Evolutionary conservation across 768 basidiomycete genomes (phyloP), one percentile per base, ranked within the genome.

Genomic region (Russula vinacea): DNA sequence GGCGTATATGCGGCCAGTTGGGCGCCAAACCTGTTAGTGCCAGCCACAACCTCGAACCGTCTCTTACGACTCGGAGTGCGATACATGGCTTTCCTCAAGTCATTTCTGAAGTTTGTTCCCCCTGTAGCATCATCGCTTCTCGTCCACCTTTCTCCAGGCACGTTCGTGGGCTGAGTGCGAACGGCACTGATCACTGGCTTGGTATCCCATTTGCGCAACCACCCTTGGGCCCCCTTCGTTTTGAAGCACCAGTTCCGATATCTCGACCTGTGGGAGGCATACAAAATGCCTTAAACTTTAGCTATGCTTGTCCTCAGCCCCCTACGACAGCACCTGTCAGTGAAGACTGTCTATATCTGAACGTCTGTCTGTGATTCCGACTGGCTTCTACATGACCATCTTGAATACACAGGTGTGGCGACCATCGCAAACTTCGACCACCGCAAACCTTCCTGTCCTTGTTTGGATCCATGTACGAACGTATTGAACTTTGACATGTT

Each of bases 151-250:
- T 74, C 71, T 11, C 78, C 75, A 8, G 84, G 84, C 5, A 76
- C 73, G 0, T 84, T 64, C 78, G 77, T 3, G 84, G 84, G 10
- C 66, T 80, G 5, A 62, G 74, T 9, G 77, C 76, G 14, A 79
- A 80, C 53, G 79, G 78, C 10, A 79, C 79, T 11, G 81, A 86
- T 11, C 68, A 77, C 70, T 88, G 84, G 80, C 76, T 86, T 14
- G 86, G 85, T 3, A 79, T 89, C 39, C 86, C 81, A 0, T 89
- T 77, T 62, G 86, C 84, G 5, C 73, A 80, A 64, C 77, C 85
- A 2, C 87, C 87, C 0, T 67, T 83, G 0, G 85, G 84, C 1
- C 45, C 70, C 8, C 76, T 87, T 50, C 79, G 86, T 3, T 86
- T 88, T 73, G 82, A 81, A 64, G 79, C 81, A 0, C 84, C 87